phyloP scores from a whole-genome alignment of 2,329 filamentous ascomycete genomes.

The Colletotrichum sp. region DNA sequence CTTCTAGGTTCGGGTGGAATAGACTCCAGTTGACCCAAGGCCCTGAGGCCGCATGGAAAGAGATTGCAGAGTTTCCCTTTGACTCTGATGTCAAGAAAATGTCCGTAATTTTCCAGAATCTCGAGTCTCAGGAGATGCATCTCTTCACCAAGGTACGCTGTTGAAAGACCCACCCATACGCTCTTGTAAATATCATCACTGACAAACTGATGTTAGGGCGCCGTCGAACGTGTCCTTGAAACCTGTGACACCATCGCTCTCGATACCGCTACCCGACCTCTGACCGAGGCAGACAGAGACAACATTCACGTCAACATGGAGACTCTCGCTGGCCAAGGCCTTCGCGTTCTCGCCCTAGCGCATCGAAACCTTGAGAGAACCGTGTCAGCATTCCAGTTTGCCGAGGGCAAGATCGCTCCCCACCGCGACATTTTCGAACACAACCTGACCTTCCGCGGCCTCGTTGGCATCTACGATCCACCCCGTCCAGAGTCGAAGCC shows the following conservation, averaged over 20 bases:
- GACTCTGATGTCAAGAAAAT: constrained; percentile 79
- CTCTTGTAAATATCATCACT: constrained; percentile 58
- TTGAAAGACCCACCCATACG: constrained; percentile 41
- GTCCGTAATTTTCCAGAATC: constrained; percentile 69
- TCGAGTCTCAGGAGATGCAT: constrained; percentile 41
- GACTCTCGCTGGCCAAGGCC: constrained; percentile 66
- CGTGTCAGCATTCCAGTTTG: constrained; percentile 45
- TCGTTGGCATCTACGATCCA: constrained; percentile 75
- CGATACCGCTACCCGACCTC: constrained; percentile 46
- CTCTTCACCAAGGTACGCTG: constrained; percentile 60
- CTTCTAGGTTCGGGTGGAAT: constrained; percentile 70
- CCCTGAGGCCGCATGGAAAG: constrained; percentile 55
- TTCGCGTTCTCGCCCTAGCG: constrained; percentile 74
- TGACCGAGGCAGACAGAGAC: constrained; percentile 58
- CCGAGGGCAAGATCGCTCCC: constrained; percentile 31
- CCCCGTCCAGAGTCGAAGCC: constrained; percentile 70
- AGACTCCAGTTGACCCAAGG: constrained; percentile 54
- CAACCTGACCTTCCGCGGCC: constrained; percentile 69
- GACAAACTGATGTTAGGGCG: constrained; percentile 45
- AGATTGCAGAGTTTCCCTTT: constrained; percentile 74
- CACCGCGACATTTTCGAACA: constrained; percentile 64
- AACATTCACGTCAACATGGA: constrained; percentile 73
- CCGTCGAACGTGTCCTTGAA: constrained; percentile 72
- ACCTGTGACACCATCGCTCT: constrained; percentile 61
- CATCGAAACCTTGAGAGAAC: constrained; percentile 44